A percentile compares a stretch with the other conserved stretches of the same genome.
These are phyloP conservation scores for Xylaria flabelliformis DNA, from an alignment of 495 filamentous ascomycete genomes.

Conservation along the genomic window DNA sequence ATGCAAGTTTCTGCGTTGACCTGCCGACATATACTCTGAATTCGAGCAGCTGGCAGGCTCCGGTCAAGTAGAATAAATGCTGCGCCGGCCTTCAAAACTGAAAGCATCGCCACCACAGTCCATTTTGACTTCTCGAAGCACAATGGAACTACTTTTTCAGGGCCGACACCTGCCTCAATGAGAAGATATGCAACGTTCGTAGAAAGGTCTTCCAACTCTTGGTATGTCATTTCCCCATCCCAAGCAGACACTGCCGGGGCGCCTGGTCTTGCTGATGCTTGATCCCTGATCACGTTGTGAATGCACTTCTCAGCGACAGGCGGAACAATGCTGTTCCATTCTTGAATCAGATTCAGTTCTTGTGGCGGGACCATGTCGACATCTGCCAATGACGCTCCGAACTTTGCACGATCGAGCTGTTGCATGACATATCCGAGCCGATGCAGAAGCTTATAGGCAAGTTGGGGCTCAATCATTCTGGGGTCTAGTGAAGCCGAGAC, in stretches of 20 bases:
- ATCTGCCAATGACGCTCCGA: neutral
- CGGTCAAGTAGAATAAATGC: conserved; percentile 49
- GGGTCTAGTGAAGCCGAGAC: conserved; percentile 2
- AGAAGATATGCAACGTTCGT: conserved; percentile 55
- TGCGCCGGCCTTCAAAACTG: conserved; percentile 60
- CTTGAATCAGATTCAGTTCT: conserved; percentile 45
- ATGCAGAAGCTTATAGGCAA: conserved; percentile 12
- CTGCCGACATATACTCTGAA: conserved; percentile 19
- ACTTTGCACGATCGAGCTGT: neutral
- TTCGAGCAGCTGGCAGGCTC: conserved; percentile 42
- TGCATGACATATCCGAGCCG: conserved; percentile 15
- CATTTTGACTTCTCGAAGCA: conserved; percentile 63
- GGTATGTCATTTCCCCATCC: conserved; percentile 67
- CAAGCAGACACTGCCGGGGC: conserved; percentile 51
- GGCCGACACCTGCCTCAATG: conserved; percentile 48
- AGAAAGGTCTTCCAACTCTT: conserved; percentile 57
- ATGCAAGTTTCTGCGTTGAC: conserved; percentile 7
- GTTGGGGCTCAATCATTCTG: conserved; percentile 10
- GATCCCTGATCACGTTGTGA: conserved; percentile 48
- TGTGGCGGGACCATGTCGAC: neutral
- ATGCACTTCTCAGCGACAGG: conserved; percentile 44
- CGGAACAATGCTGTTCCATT: conserved; percentile 46
- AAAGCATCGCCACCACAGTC: conserved; percentile 59
- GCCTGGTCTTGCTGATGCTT: conserved; percentile 35
- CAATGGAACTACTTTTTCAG: conserved; percentile 57